Percentiles rank a stretch among this genome's conserved stretches.
phyloP scores from a whole-genome alignment of 345 rosid genomes.

The Sisymbrium irio region DNA sequence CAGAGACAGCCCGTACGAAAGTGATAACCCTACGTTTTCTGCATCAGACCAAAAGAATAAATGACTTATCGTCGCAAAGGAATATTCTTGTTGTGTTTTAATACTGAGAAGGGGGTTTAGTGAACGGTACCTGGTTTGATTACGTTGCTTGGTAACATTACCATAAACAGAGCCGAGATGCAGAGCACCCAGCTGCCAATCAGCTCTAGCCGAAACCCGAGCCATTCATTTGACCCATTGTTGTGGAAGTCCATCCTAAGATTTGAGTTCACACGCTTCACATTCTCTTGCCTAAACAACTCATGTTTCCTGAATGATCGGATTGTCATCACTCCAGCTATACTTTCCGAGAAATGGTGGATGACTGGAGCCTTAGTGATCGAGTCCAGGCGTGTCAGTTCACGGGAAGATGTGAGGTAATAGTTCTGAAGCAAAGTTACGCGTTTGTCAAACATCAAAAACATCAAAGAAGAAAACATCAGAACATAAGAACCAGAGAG shows the following conservation, averaged over 20 bases:
- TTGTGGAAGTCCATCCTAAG: conserved; percentile 92
- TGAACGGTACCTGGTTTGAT: conserved; percentile 67
- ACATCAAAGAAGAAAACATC: background rate
- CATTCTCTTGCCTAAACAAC: conserved; percentile 62
- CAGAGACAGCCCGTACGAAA: conserved; percentile 89
- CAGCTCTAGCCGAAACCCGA: conserved; percentile 81
- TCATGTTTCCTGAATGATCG: conserved; percentile 65
- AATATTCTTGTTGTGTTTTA: background rate
- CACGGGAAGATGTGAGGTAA: conserved; percentile 82
- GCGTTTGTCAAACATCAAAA: background rate
- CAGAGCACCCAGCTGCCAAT: conserved; percentile 80
- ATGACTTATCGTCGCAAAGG: background rate
- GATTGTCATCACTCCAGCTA: conserved; percentile 84
- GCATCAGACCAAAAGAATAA: conserved; percentile 16
- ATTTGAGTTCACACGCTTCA: conserved; percentile 62
- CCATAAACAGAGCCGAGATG: conserved; percentile 71
- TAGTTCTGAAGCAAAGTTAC: conserved; percentile 47
- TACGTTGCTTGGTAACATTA: conserved; percentile 70
- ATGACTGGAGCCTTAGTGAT: conserved; percentile 94
- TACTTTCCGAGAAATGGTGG: conserved; percentile 95
- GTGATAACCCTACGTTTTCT: conserved; percentile 89
- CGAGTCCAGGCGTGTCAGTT: conserved; percentile 87
- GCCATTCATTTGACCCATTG: conserved; percentile 86
- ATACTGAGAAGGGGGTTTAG: background rate
- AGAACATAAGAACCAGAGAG: background rate